phyloP scores from a whole-genome alignment of 768 basidiomycete genomes.

The Trichaptum fuscoviolaceum region DNA sequence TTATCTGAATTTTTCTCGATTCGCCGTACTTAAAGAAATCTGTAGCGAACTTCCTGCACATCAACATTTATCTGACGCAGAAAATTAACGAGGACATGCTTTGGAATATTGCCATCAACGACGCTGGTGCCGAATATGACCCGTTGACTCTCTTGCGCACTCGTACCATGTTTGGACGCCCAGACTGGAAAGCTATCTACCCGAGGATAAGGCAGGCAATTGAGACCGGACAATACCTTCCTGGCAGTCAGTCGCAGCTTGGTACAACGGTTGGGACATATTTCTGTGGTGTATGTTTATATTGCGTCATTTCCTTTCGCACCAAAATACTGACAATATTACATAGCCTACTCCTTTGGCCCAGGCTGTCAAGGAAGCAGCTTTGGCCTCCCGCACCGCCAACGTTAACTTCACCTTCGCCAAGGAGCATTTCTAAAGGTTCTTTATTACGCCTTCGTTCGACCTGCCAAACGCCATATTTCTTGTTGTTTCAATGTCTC shows the following conservation, averaged over 20 bases:
- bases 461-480: not conserved
- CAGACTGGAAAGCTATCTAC: constrained; percentile 85
- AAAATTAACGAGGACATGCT: constrained; percentile 83
- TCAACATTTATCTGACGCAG: constrained; percentile 87
- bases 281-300: constrained; percentile 62
- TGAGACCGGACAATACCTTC: constrained; percentile 76
- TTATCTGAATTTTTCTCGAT: not conserved
- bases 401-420: constrained; percentile 74
- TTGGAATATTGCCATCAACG: constrained; percentile 88
- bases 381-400: constrained; percentile 45
- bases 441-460: not conserved
- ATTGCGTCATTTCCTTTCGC: not conserved
- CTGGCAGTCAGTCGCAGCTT: constrained; percentile 70
- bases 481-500: not conserved
- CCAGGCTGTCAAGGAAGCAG: constrained; percentile 71
- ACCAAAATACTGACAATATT: not conserved
- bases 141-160: constrained; percentile 84
- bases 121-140: constrained; percentile 80
- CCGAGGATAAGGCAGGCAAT: constrained; percentile 69
- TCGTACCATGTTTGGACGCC: constrained; percentile 88
- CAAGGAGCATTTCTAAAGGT: constrained; percentile 65
- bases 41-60: constrained; percentile 84
- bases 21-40: constrained; percentile 12
- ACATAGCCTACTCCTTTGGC: constrained; percentile 56
- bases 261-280: constrained; percentile 85